Conservation (phyloP, 148 eudicot genomes). For the Simmondsia chinensis region DNA sequence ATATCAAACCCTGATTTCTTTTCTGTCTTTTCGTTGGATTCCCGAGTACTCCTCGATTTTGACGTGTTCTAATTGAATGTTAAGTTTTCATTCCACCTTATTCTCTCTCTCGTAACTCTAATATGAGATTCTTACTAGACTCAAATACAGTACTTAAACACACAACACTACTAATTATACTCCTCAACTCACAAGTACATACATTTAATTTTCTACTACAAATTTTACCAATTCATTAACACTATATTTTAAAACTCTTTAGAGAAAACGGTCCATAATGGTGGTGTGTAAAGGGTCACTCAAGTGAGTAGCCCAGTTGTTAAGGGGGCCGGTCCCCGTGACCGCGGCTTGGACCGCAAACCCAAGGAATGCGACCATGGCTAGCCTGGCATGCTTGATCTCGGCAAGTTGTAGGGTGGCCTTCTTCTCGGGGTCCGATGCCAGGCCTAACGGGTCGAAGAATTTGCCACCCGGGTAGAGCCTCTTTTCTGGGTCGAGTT, state of each 20-base stretch:
- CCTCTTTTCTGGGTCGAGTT: conserved; percentile 94
- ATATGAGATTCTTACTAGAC: too few species aligned
- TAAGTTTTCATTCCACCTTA: too few species aligned
- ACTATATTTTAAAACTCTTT: background rate
- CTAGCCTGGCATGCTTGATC: conserved; percentile 95
- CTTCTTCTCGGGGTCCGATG: conserved; percentile 93
- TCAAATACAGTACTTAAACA: too few species aligned
- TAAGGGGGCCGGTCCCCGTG: conserved; percentile 94
- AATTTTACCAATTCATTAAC: too few species aligned
- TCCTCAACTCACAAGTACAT: too few species aligned
- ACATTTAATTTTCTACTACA: too few species aligned
- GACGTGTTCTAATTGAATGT: too few species aligned
- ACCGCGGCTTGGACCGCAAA: conserved; percentile 96
- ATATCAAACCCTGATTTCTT: too few species aligned
- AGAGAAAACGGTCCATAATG: conserved; percentile 71
- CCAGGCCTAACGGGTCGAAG: conserved; percentile 84
- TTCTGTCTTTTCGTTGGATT: too few species aligned
- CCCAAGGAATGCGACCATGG: conserved; percentile 92
- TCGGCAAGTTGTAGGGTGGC: conserved; percentile 82
- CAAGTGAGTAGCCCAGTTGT: conserved; percentile 99
- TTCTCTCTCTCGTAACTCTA: too few species aligned
- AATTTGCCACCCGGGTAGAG: conserved; percentile 80
- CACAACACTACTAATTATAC: too few species aligned
- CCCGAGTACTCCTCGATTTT: too few species aligned
- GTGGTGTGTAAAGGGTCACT: conserved; percentile 98